A percentile compares a stretch with the other conserved stretches of the same genome.
Conservation (phyloP, 2,329 filamentous ascomycete genomes). For the Ascochyta fabae region DNA sequence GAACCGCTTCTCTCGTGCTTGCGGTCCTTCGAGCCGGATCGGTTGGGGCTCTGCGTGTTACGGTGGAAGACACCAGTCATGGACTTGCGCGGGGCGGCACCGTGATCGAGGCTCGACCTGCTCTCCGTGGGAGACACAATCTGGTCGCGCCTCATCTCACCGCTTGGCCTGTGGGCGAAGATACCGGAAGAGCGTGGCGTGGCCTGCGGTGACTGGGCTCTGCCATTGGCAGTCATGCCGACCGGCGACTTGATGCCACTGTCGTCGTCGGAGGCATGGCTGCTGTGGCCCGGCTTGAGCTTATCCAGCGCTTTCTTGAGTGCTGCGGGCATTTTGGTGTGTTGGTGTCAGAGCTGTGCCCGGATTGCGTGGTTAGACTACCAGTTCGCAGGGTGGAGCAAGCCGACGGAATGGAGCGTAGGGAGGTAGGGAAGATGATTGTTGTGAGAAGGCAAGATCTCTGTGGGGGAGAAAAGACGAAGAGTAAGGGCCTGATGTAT, state of each 20-base stretch:
- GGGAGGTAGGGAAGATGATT: background rate
- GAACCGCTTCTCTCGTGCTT: constrained; percentile 36
- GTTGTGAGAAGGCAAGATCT: constrained; percentile 4
- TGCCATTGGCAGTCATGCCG: constrained; percentile 31
- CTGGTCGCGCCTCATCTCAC: constrained; percentile 43
- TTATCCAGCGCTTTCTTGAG: constrained; percentile 56
- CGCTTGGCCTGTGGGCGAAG: constrained; percentile 40
- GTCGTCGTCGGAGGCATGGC: constrained; percentile 47
- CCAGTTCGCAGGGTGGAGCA: constrained; percentile 36
- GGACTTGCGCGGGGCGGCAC: constrained; percentile 27
- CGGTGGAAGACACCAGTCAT: constrained; percentile 47
- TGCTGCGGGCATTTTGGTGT: constrained; percentile 37
- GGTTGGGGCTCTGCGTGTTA: constrained; percentile 45
- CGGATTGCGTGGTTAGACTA: constrained; percentile 37
- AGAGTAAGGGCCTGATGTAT: constrained; percentile 8
- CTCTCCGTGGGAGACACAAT: constrained; percentile 38
- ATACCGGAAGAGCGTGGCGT: constrained; percentile 40
- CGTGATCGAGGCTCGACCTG: constrained; percentile 38
- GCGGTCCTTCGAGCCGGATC: constrained; percentile 29
- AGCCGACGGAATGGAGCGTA: constrained; percentile 26
- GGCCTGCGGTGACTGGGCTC: constrained; percentile 27
- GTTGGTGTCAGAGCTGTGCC: constrained; percentile 30
- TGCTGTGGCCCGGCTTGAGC: constrained; percentile 48
- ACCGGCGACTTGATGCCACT: constrained; percentile 37
- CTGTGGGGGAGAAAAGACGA: background rate